Evolutionary conservation across 306 rosid genomes (phyloP).

Genomic region (Lathyrus sativus): DNA sequence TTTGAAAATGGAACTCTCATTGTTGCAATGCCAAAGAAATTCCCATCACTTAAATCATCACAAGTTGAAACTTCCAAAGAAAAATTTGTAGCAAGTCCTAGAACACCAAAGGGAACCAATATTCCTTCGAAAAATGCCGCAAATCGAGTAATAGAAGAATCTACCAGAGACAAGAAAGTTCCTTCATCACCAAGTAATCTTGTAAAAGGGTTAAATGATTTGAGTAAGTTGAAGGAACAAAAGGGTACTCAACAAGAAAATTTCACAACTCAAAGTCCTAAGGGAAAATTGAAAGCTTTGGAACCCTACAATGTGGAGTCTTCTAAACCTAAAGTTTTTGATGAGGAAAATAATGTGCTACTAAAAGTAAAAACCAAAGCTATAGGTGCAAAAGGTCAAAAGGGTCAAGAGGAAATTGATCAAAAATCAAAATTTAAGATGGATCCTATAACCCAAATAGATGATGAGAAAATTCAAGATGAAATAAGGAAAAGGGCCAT

Average conservation of each 20-base stretch:
- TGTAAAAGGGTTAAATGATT: conserved; percentile 21
- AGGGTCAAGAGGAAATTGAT: conserved; percentile 36
- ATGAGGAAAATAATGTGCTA: conserved; percentile 25
- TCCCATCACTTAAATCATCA: conserved; percentile 24
- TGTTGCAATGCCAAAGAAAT: conserved; percentile 57
- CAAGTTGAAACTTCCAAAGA: conserved; percentile 27
- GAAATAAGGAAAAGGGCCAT: conserved; percentile 18
- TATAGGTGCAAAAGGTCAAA: conserved; percentile 21
- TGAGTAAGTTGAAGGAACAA: conserved; percentile 19
- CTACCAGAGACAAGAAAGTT: conserved; percentile 20
- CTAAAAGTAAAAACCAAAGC: neutral
- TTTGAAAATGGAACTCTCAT: conserved; percentile 46
- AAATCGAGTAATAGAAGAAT: conserved; percentile 11
- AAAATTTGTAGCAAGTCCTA: conserved; percentile 23
- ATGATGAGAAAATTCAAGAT: conserved; percentile 29
- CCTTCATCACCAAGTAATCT: conserved; percentile 11
- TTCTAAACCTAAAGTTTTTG: conserved; percentile 15
- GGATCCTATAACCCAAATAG: neutral
- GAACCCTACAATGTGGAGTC: conserved; percentile 15
- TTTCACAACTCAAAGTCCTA: conserved; percentile 8
- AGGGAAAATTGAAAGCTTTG: conserved; percentile 31
- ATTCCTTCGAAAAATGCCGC: conserved; percentile 38
- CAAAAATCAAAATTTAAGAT: conserved; percentile 14
- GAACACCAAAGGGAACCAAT: neutral
- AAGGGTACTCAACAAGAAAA: conserved; percentile 23